Evolutionary conservation across 2,329 filamentous ascomycete genomes (phyloP).

Genomic region (Neoascochyta sp.): DNA sequence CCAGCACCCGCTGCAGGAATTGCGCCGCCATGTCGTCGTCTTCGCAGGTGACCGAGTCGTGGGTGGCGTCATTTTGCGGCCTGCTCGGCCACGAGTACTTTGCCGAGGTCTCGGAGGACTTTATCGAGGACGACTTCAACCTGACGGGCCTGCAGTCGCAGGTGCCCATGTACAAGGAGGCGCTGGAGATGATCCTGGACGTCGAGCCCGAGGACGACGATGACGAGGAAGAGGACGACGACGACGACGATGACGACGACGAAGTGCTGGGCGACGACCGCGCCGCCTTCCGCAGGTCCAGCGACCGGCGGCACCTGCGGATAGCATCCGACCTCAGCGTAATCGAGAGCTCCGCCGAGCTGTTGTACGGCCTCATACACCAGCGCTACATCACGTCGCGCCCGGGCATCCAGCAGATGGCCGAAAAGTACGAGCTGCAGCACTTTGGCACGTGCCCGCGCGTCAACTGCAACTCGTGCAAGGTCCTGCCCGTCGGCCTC

Average conservation of each 20-base stretch:
- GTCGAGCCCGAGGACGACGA: constrained; percentile 94
- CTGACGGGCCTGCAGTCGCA: constrained; percentile 91
- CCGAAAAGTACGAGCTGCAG: constrained; percentile 95
- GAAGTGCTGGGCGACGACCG: constrained; percentile 49
- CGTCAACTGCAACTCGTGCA: constrained; percentile 83
- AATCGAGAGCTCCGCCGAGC: constrained; percentile 95
- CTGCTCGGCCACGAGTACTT: constrained; percentile 97
- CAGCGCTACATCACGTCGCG: constrained; percentile 97
- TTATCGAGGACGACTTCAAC: constrained; percentile 99
- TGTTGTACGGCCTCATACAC: constrained; percentile 96
- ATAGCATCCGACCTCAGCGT: constrained; percentile 91
- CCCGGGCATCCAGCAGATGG: constrained; percentile 97
- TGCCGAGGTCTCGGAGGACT: constrained; percentile 96
- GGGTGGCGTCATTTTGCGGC: constrained; percentile 97
- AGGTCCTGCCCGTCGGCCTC: constrained; percentile 87
- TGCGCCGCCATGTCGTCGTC: constrained; percentile 56
- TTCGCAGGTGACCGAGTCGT: constrained; percentile 70
- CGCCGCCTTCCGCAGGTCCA: constrained; percentile 51
- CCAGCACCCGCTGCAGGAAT: constrained; percentile 3
- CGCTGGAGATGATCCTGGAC: constrained; percentile 97
- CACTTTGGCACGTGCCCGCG: constrained; percentile 97
- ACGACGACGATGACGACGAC: constrained; percentile 58
- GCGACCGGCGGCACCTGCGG: constrained; percentile 68
- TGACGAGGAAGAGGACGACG: constrained; percentile 73
- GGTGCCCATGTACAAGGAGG: constrained; percentile 98